Evolutionary conservation across 1,139 yeast species (phyloP), one percentile per base, ranked within the genome.

Genomic region (Saccharomyces pastorianus): DNA sequence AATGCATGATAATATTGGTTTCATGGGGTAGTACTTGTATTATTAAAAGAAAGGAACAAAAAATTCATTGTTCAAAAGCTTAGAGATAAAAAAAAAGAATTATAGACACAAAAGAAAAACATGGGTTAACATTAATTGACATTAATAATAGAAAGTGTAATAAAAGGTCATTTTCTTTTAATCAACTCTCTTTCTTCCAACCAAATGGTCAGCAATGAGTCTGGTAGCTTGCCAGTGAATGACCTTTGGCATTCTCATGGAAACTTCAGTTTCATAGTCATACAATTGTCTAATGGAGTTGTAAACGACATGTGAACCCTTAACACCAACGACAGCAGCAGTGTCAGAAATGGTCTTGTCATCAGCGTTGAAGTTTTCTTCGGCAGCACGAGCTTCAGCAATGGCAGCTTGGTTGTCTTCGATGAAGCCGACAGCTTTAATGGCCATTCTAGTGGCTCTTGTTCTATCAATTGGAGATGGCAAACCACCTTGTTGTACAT

Each of bases 291-390:
- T 79, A 56, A 93, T 79, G 4, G 93, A 77, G 9, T 88, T 79
- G 74, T 88, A 89, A 58, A 73, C 81, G 66, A 91, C 76, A 67
- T 86, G 88, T 9, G 96, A 83, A 46, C 88, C 82, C 67, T 84
- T 82, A 58, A 91, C 80, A 62, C 99, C 98, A 62, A 93, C 75
- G 17, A 93, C 96, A 27, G 88, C 82, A 25, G 96, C 96, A 41
- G 96, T 85, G 8, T 73, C 74, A 34, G 75, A 62, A 23, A 82
- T 67, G 6, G 65, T 73, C 48, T 66, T 68, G 53, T 70, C 64
- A 50, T 64, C 64, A 23, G 63, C 57, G 50, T 68, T 67, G 58
- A 69, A 71, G 9, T 65, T 68, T 25, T 63, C 67, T 51, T 69
- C 67, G 31, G 63, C 62, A 27, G 68, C 68, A 58, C 70, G 69